Base-by-base conservation (phyloP, 805 yeast species). In the Blastobotrys attinorum region DNA sequence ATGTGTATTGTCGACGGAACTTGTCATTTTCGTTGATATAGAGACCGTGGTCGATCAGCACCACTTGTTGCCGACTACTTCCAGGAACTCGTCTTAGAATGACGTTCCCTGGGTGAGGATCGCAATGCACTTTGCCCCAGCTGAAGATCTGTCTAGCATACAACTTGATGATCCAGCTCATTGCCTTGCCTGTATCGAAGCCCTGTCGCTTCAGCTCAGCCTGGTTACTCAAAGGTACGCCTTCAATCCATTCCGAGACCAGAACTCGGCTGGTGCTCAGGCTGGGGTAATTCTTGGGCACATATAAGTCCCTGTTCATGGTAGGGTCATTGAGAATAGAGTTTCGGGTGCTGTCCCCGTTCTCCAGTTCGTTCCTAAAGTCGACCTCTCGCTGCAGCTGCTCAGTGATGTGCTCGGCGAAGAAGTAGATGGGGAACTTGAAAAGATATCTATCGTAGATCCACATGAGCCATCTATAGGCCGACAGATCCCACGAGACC, bases 101-200 rank as follows among this genome's bases (percentile, higher is more conserved):
- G 50, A 84, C 61, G 57, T 83, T 84, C 4, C 94, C 94, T 1
- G 92, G 92, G 54, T 83, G 94, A 10, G 90, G 85, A 56, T 81
- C 89, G 42, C 84, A 75, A 57, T 81, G 88, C 15, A 81, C 77
- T 25, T 75, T 65, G 4, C 86, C 87, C 73, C 81, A 81, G 23
- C 67, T 62, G 58, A 79, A 82, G 15, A 79, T 74, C 61, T 77
- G 84, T 47, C 71, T 68, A 18, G 78, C 75, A 50, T 73, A 74
- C 16, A 76, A 65, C 39, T 63, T 63, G 37, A 77, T 63, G 50
- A 80, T 73, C 46, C 69, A 72, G 16, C 64, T 59, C 73, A 80
- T 67, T n/a, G 77, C 63, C 18, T 55, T 48, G 16, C 60, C 47
- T 25, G 69, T 54, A 51, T 74, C 63, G 53, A 59, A 72, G 21